Conservation (phyloP, 345 rosid genomes). For the Gossypium longicalyx region DNA sequence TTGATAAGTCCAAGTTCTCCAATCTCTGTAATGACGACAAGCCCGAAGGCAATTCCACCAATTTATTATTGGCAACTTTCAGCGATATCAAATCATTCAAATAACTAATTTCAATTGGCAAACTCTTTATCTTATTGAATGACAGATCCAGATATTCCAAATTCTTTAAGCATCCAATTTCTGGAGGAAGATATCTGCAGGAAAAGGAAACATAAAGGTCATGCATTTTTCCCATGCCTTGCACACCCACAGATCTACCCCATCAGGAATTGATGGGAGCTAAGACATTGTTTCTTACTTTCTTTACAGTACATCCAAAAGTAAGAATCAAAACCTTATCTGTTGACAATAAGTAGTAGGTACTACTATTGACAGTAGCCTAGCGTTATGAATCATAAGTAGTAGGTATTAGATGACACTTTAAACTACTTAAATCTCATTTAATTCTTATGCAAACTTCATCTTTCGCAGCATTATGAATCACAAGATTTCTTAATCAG, state of each 20-base stretch:
- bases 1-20: conserved; percentile 76
- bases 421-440: not conserved
- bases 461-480: not conserved
- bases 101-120: conserved; percentile 70
- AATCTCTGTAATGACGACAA: conserved; percentile 65
- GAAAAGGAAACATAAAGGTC: conserved; percentile 19
- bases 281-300: not conserved
- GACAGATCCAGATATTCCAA: conserved; percentile 89
- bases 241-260: not conserved
- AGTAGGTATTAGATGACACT: not conserved
- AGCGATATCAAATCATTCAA: conserved; percentile 61
- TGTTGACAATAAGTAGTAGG: not conserved
- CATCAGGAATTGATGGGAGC: not conserved
- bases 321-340: not conserved
- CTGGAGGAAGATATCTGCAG: conserved; percentile 87
- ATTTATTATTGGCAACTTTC: conserved; percentile 83
- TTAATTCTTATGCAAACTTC: not conserved
- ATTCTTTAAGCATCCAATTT: conserved; percentile 78
- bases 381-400: not conserved
- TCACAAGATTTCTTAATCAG: not conserved
- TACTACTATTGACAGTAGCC: not conserved
- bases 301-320: not conserved
- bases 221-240: not conserved
- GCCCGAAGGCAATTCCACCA: conserved; percentile 57
- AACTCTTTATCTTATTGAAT: conserved; percentile 78